Conservation (phyloP, 306 rosid genomes). For the Ochetophila trinervis region DNA sequence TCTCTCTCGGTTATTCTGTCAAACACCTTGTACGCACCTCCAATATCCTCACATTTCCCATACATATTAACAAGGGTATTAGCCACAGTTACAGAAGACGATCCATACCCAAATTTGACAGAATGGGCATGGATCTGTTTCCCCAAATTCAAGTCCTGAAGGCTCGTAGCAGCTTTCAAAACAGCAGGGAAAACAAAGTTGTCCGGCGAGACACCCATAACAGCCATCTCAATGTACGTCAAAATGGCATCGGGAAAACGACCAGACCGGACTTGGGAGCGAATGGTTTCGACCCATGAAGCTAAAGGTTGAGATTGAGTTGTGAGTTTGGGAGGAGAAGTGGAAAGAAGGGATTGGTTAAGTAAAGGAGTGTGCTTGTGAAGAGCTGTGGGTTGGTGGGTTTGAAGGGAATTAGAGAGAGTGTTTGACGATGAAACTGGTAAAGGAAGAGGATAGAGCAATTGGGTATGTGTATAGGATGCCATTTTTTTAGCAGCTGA, state of each 20-base stretch:
- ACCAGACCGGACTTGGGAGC: constrained; percentile 48
- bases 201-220: constrained; percentile 45
- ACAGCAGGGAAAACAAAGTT: constrained; percentile 79
- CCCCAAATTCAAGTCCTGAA: constrained; percentile 54
- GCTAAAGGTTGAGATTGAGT: constrained; percentile 37
- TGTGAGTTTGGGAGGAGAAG: constrained; percentile 7
- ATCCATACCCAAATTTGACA: constrained; percentile 51
- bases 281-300: constrained; percentile 62
- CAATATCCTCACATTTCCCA: constrained; percentile 62
- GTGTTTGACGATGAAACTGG: constrained; percentile 14
- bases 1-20: constrained; percentile 54
- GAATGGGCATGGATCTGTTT: constrained; percentile 63
- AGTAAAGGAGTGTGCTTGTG: constrained; percentile 21
- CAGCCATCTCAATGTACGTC: constrained; percentile 48
- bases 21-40: constrained; percentile 48
- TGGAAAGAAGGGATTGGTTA: neutral
- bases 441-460: constrained; percentile 13
- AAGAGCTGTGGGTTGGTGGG: constrained; percentile 3
- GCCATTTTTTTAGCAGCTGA: constrained; percentile 6
- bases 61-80: constrained; percentile 69
- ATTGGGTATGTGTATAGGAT: constrained; percentile 10
- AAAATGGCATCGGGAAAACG: constrained; percentile 51
- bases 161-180: constrained; percentile 50
- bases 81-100: constrained; percentile 45
- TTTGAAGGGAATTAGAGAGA: constrained; percentile 31